Base-by-base conservation (phyloP, 2,329 filamentous ascomycete genomes). In the Penicillium digitatum region DNA sequence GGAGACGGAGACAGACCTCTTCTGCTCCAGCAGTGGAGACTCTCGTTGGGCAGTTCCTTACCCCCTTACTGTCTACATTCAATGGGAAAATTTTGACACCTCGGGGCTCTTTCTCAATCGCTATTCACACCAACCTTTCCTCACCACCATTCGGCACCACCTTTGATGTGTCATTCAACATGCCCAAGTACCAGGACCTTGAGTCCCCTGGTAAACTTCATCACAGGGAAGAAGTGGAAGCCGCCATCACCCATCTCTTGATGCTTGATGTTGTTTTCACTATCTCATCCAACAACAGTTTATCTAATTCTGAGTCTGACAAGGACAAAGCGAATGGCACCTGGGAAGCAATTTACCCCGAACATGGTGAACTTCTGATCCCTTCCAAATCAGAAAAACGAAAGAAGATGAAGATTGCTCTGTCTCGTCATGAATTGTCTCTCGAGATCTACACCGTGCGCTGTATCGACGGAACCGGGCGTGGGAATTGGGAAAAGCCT, bases 31-130 rank as follows among this genome's bases (percentile, higher is more conserved):
- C 58, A 26, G 68, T 74, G 20, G 79, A 81, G 59, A 59, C 66
- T 1, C 69, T 78, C 1, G 64, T 81, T 3, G 67, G 70, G 35
- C 64, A 70, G 2, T 74, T 81, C 52, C 68, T 76, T 9, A 64
- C 68, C 5, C 72, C 73, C 9, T 66, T 80, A 2, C 75, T 80
- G 58, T 76, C 75, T 1, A 72, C 71, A 3, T 72, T 76, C 34
- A 69, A 67, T 1, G 68, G 74, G 10, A 63, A 65, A 1, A 65
- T 81, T 37, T 51, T 65, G 35, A 69, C 67, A 2, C 58, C 66
- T n/a, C 57, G 61, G 22, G 69, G 66, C 55, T 73, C 69, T 11
- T 70, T 78, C 54, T 71, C 62, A 24, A 69, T 79, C 35, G 69
- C 61, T 39, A 65, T 75, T 29, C 69, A 66, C 31, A 76, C 74